These are phyloP conservation scores for Coix lacrymajobi DNA, from an alignment of 176 grass and related monocot species.

Conservation along the genomic window DNA sequence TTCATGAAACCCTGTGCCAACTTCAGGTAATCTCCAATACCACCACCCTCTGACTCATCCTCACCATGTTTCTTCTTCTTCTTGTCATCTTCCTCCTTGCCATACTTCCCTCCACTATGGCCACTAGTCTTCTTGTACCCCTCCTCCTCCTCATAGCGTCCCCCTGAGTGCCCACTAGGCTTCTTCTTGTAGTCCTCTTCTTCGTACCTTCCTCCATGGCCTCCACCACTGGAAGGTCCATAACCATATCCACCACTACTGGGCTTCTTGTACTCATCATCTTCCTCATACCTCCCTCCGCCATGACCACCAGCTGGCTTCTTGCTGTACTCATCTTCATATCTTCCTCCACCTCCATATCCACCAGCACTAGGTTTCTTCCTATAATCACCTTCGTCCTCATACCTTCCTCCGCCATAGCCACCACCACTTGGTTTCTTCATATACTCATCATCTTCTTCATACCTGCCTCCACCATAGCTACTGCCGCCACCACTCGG, in stretches of 20 bases:
- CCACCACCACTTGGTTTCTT: conserved; percentile 34
- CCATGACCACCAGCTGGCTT: conserved; percentile 26
- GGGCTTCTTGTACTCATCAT: conserved; percentile 32
- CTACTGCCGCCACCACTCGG: conserved; percentile 5
- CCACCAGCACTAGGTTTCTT: conserved; percentile 35
- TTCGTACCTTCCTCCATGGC: conserved; percentile 38
- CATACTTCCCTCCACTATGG: conserved; percentile 37
- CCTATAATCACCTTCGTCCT: conserved; percentile 33
- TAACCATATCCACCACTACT: conserved; percentile 30
- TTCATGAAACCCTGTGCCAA: conserved; percentile 78
- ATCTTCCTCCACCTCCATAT: conserved; percentile 32
- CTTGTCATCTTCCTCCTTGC: conserved; percentile 38
- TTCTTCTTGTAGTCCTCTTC: conserved; percentile 47
- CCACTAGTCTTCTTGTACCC: conserved; percentile 44
- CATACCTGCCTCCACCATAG: conserved; percentile 23
- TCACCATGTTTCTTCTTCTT: conserved; percentile 41
- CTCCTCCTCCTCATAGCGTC: conserved; percentile 32
- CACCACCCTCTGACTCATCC: conserved; percentile 39
- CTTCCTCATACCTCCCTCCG: conserved; percentile 36
- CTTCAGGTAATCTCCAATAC: conserved; percentile 66
- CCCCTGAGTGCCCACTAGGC: conserved; percentile 21
- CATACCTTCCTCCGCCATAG: conserved; percentile 38
- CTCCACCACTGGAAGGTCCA: conserved; percentile 26
- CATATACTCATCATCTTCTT: conserved; percentile 30
- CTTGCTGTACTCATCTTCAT: conserved; percentile 38